A percentile compares a stretch with the other conserved stretches of the same genome.
Evolutionary conservation across 495 filamentous ascomycete genomes (phyloP).

Genomic region (Aspergillus affinis): DNA sequence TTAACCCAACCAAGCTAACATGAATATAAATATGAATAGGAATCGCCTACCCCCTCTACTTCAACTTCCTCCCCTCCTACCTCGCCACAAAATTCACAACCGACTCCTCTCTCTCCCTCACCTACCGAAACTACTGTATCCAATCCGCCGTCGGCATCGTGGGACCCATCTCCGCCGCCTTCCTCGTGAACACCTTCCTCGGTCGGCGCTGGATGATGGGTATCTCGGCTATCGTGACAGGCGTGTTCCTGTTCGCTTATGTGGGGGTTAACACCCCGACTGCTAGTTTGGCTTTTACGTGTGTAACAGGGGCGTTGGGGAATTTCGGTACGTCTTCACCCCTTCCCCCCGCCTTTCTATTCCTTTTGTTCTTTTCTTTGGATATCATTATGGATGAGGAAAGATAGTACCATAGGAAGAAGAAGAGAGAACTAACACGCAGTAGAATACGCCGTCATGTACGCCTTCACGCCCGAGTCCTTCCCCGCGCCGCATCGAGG

Average conservation of each 20-base stretch:
- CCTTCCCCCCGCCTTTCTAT: not conserved
- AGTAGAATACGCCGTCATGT: conserved; percentile 50
- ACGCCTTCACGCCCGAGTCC: conserved; percentile 57
- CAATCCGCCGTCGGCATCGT: conserved; percentile 30
- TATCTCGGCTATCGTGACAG: conserved; percentile 31
- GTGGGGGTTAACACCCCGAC: conserved; percentile 26
- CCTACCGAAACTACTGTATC: conserved; percentile 38
- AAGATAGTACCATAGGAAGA: too few relatives aligned
- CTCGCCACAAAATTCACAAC: conserved; percentile 30
- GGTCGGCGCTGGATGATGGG: conserved; percentile 38
- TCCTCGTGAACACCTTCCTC: conserved; percentile 28
- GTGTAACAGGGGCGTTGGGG: conserved; percentile 27
- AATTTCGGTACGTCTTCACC: conserved; percentile 34
- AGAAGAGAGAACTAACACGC: not conserved
- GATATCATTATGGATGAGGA: too few relatives aligned
- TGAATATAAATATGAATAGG: conserved; percentile 12
- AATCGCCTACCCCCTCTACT: conserved; percentile 37
- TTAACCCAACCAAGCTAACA: not conserved
- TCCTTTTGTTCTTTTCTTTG: not conserved
- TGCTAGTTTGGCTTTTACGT: conserved; percentile 29
- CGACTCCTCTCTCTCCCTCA: conserved; percentile 26
- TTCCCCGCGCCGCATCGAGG: conserved; percentile 55
- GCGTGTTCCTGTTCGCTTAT: conserved; percentile 36
- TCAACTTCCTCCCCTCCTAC: conserved; percentile 37
- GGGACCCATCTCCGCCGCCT: conserved; percentile 29